These are phyloP conservation scores for Maudiozyma turicensis DNA, from an alignment of 805 yeast genomes.

Conservation along the genomic window DNA sequence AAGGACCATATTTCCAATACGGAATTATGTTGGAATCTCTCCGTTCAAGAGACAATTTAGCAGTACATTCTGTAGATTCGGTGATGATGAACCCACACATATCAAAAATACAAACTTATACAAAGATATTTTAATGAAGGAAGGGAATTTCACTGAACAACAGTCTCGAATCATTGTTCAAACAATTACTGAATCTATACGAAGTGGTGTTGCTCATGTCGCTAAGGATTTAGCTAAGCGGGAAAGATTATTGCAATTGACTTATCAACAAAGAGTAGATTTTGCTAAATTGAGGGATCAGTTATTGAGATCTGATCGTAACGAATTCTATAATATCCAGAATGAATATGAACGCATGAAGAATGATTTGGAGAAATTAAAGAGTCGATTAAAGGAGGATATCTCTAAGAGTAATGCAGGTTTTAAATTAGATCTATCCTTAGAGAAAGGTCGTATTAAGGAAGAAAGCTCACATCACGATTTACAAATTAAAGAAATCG, in stretches of 20 bases:
- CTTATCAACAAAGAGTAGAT: conserved; percentile 94
- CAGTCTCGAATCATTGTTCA: conserved; percentile 77
- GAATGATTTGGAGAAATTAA: conserved; percentile 76
- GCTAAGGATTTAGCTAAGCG: conserved; percentile 75
- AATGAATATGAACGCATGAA: conserved; percentile 81
- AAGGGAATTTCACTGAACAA: conserved; percentile 58
- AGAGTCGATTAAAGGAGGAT: conserved; percentile 81
- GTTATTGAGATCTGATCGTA: conserved; percentile 74
- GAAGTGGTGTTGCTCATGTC: conserved; percentile 69
- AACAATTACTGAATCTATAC: conserved; percentile 63
- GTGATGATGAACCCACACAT: conserved; percentile 29
- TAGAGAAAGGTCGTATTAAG: conserved; percentile 91
- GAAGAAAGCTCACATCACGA: conserved; percentile 92
- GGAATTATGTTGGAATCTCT: neutral
- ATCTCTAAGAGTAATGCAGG: conserved; percentile 84
- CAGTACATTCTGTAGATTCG: neutral
- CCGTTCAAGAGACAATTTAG: conserved; percentile 6
- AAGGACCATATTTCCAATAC: neutral
- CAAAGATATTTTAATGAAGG: conserved; percentile 48
- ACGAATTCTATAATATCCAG: conserved; percentile 71
- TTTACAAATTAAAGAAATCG: conserved; percentile 87
- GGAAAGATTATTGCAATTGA: conserved; percentile 70
- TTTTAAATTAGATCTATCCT: conserved; percentile 79
- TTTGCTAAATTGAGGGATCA: conserved; percentile 92
- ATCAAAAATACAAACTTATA: conserved; percentile 67